Evolutionary conservation across 176 grass and related monocot genomes (phyloP).

Genomic region (Chrysopogon serrulatus): DNA sequence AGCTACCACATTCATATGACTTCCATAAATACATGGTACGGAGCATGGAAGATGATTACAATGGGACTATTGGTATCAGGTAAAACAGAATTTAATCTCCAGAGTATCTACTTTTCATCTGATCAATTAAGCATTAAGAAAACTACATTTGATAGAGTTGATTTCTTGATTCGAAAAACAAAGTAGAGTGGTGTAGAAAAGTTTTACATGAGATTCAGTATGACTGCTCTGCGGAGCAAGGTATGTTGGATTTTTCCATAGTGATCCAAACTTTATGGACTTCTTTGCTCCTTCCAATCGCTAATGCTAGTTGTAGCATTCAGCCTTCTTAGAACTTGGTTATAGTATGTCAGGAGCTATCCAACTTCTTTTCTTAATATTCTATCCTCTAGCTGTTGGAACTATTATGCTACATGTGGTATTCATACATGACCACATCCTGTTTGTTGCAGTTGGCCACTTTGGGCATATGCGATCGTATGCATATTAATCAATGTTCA

Average conservation of each 20-base stretch:
- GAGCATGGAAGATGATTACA: conserved; percentile 99
- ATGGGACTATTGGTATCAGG: conserved; percentile 90
- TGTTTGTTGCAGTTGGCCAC: conserved; percentile 74
- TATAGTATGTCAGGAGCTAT: neutral
- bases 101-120: neutral
- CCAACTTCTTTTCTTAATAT: neutral
- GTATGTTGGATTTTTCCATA: neutral
- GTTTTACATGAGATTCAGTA: neutral
- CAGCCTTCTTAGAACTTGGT: neutral
- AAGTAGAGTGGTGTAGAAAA: neutral
- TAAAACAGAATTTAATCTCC: conserved; percentile 25
- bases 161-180: neutral
- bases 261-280: neutral
- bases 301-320: neutral
- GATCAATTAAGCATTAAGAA: neutral
- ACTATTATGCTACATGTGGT: neutral
- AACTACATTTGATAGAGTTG: neutral
- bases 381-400: neutral
- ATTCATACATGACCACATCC: conserved; percentile 1
- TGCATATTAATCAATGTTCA: conserved; percentile 92
- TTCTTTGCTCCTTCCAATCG: neutral
- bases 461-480: conserved; percentile 85
- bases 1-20: conserved; percentile 77
- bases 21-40: conserved; percentile 99
- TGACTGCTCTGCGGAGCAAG: neutral